These are phyloP conservation scores for Plantago ovata DNA, from an alignment of 257 asterid species.

Conservation along the genomic window DNA sequence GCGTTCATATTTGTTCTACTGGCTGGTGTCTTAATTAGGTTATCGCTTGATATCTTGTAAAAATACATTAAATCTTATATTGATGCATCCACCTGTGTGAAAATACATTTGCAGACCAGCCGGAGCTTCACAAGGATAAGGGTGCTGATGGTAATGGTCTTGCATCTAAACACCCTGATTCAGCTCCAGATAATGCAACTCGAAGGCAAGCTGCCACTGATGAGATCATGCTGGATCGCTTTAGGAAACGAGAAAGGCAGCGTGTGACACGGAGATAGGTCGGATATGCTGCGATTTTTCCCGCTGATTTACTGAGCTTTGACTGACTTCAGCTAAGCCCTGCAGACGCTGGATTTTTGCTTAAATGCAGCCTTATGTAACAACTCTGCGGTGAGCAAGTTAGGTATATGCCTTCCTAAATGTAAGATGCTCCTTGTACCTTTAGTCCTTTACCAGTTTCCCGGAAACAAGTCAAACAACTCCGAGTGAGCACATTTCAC, in stretches of 20 bases:
- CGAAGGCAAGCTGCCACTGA: conserved; percentile 96
- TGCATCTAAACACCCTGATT: conserved; percentile 45
- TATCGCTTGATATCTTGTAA: not conserved
- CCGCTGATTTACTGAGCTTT: not conserved
- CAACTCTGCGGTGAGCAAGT: too few relatives aligned
- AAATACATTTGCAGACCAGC: conserved; percentile 51
- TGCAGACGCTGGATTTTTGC: not conserved
- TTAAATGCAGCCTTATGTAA: too few relatives aligned
- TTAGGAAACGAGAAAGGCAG: conserved; percentile 89
- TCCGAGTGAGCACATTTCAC: too few relatives aligned
- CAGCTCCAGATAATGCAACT: conserved; percentile 47
- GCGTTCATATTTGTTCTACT: not conserved
- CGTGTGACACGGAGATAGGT: conserved; percentile 68
- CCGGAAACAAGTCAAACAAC: too few relatives aligned
- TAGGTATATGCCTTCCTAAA: too few relatives aligned
- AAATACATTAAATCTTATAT: conserved; percentile 8
- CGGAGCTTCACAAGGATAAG: conserved; percentile 58
- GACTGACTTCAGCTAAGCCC: not conserved
- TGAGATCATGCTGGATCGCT: conserved; percentile 86
- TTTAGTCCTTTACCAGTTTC: too few relatives aligned
- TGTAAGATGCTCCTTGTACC: too few relatives aligned
- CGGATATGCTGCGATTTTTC: not conserved
- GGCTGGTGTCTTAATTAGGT: not conserved
- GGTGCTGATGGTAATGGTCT: conserved; percentile 36
- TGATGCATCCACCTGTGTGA: conserved; percentile 13